Evolutionary conservation across 495 filamentous ascomycete species (phyloP), one percentile per base, ranked within the genome.

Genomic region (Penicillium maclennaniae): DNA sequence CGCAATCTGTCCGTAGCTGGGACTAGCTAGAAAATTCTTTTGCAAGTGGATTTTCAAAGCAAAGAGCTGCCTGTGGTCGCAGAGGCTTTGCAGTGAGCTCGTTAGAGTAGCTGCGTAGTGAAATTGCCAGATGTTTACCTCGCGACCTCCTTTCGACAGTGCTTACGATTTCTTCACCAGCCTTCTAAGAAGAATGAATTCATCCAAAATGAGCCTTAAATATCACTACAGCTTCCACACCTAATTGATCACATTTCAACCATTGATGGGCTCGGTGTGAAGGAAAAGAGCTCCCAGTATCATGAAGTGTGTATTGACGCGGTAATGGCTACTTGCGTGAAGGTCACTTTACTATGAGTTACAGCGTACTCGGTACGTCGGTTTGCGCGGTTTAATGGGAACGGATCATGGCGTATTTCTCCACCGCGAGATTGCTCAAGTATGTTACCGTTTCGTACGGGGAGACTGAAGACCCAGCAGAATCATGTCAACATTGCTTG

Each of bases 361-460:
- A 50, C 61, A 26, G 45, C 43, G 61, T 61, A 64, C 39, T 43
- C 37, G 49, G 55, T 64, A 64, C 61, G 48, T 53, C 49, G 46
- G 45, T 27, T 27, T 59, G 59, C 53, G 61, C 61, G 54, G 52
- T 56, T 65, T 62, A 55, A 55, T 42, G 44, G 47, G 49, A 48
- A 51, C 40, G 47, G 57, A 56, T 52, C 47, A 50, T 44, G 51
- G 41, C 40, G 50, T 49, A 51, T 41, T 56, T 43, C 55, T 64
- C 58, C 58, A 64, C 58, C 49, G 25, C 45, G 47, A 53, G 54
- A 48, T 40, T 47, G 49, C 34, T 45, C 46, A 49, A 52, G 55
- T 59, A 51, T 60, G 54, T 54, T 55, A 49, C 53, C 38, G 54
- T 57, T 40, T 53, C 43, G 37, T 51, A 53, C 39, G 36, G 39